These are phyloP conservation scores for Hylodesmum podocarpum DNA, from an alignment of 306 rosid species.

Conservation along the genomic window DNA sequence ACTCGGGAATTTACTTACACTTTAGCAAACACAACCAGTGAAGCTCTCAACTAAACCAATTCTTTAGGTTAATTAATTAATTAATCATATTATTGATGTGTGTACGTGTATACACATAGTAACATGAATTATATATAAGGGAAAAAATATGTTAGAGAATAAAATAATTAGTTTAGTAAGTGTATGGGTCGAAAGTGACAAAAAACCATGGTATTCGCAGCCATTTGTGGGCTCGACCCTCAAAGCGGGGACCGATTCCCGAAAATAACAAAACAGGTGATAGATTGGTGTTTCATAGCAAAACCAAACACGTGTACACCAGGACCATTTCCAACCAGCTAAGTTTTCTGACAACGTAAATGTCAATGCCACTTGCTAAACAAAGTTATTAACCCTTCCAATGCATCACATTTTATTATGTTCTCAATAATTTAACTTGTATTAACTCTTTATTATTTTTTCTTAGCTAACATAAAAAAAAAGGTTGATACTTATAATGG, in stretches of 20 bases:
- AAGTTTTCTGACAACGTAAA: slow-evolving; percentile 7
- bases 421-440: not conserved
- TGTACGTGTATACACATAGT: not conserved
- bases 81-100: not conserved
- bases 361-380: not conserved
- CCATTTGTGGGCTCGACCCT: slow-evolving; percentile 36
- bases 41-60: not conserved
- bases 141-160: too few species aligned
- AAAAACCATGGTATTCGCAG: slow-evolving; percentile 10
- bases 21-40: not conserved
- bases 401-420: not conserved
- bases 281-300: too few species aligned
- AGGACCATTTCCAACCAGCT: slow-evolving; percentile 25
- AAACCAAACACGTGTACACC: slow-evolving; percentile 16
- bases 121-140: not conserved
- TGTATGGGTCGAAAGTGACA: not conserved
- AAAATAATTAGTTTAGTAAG: not conserved
- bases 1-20: not conserved
- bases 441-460: too few species aligned
- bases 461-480: too few species aligned
- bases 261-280: not conserved
- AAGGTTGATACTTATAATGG: too few species aligned
- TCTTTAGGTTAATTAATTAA: not conserved
- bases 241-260: slow-evolving; percentile 29
- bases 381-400: not conserved